Base-by-base conservation (phyloP, 768 basidiomycete genomes). In the Leucocoprinus leucothites region DNA sequence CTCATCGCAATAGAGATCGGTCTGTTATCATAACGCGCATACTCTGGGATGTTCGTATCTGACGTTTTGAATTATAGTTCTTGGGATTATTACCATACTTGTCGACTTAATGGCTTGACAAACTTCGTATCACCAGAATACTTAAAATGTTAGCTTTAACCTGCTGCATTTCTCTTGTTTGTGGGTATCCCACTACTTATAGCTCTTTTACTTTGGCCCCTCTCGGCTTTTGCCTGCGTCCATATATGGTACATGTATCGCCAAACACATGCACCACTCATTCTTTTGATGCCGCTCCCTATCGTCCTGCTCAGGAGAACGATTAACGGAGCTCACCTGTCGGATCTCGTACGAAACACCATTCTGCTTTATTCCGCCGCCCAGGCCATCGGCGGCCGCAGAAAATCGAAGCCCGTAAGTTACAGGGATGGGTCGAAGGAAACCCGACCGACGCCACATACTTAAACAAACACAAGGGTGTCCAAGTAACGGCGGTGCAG, bases 1-100 rank as follows among this genome's bases (percentile, higher is more conserved):
- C 76, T 97, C 53, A 96, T 97, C 65, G 94, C 74, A 38, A 88
- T 95, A 49, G 91, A 93, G 71, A 94, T 94, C 53, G 81, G 89
- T 90, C 56, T 51, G 78, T 72, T n/a, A 31, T 19, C 25, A 31
- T 19, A 35, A 45, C 40, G 19, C 35, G 49, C 47, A 28, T 31
- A 41, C 35, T 36, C 51, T 34, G 49, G 48, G 26, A 22, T 47
- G 53, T 38, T 24, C 31, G 57, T 48, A 53, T 18, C 48, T n/a
- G 18, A 46, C 55, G 35, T 24, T 22, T 5, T 38, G 7, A 18
- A 43, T 51, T 42, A 19, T 62, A 89, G 90, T 94, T 38, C 83
- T 96, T 44, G 94, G 94, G 35, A 91, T 96, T 54, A 80, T 93
- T 55, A 95, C 91, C 18, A 95, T 96, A 64, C 75, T 94, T 43